phyloP scores from a whole-genome alignment of 768 basidiomycete genomes.

The Candolleomyces eurysporus region DNA sequence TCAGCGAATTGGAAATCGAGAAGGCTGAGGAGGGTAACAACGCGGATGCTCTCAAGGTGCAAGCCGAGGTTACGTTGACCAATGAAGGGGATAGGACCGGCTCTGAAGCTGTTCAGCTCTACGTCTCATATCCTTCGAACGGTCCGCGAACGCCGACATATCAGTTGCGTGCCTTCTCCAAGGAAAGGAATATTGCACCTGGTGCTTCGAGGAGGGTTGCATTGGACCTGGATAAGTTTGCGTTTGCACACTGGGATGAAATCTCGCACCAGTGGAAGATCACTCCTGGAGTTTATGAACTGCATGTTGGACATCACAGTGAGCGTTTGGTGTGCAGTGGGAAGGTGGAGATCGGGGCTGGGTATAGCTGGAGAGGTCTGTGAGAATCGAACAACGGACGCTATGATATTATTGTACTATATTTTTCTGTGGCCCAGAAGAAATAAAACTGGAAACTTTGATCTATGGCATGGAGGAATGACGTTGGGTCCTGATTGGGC shows the following conservation, averaged over 20 bases:
- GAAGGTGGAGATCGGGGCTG: conserved; percentile 19
- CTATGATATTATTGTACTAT: background rate
- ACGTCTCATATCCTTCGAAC: conserved; percentile 51
- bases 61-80: conserved; percentile 46
- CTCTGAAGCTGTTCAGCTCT: conserved; percentile 67
- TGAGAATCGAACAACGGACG: conserved; percentile 10
- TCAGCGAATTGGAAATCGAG: conserved; percentile 44
- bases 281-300: conserved; percentile 45
- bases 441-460: too few species aligned
- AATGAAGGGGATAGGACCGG: conserved; percentile 56
- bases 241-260: conserved; percentile 65
- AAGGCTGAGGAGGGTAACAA: conserved; percentile 15
- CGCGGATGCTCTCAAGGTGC: conserved; percentile 29
- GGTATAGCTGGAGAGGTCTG: conserved; percentile 30
- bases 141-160: conserved; percentile 53
- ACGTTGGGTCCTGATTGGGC: background rate
- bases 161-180: conserved; percentile 66
- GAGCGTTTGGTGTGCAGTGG: conserved; percentile 24
- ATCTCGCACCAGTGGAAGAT: conserved; percentile 45
- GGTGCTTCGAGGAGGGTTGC: conserved; percentile 38
- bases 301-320: conserved; percentile 45
- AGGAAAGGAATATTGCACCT: conserved; percentile 50
- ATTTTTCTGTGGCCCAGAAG: background rate
- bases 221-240: conserved; percentile 61
- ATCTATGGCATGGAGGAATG: background rate